phyloP scores from a whole-genome alignment of 371 early-diverging fungal genomes.

The Mortierella sp. region DNA sequence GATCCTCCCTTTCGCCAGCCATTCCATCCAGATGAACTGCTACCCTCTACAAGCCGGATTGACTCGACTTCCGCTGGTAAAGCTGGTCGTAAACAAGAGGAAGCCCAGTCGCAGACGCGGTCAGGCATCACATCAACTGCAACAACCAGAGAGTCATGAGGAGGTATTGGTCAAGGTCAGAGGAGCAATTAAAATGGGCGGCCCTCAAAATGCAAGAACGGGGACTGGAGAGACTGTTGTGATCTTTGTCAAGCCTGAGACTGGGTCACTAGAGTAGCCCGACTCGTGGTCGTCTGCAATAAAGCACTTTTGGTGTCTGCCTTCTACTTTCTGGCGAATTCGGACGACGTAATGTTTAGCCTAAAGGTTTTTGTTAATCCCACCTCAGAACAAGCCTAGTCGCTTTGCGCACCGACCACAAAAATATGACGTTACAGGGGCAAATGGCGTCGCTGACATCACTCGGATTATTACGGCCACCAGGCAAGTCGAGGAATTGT shows the following conservation, averaged over 20 bases:
- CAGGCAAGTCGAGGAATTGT: neutral
- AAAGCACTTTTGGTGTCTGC: neutral
- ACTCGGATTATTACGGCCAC: neutral
- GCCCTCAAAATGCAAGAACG: neutral
- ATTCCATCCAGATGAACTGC: constrained; percentile 52
- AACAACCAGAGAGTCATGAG: constrained; percentile 23
- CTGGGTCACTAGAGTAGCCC: constrained; percentile 24
- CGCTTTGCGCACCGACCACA: constrained; percentile 6
- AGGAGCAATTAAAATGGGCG: constrained; percentile 13
- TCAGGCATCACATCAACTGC: constrained; percentile 12
- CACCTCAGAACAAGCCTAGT: neutral
- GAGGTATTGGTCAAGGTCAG: constrained; percentile 43
- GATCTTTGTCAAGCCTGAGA: constrained; percentile 56
- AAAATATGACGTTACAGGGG: constrained; percentile 7
- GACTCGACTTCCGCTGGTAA: constrained; percentile 66
- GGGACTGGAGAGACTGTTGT: constrained; percentile 29
- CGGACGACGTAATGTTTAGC: neutral
- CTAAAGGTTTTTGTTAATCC: neutral
- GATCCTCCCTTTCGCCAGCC: constrained; percentile 65
- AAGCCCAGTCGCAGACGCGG: constrained; percentile 18
- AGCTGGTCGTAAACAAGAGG: constrained; percentile 57
- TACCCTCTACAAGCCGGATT: constrained; percentile 66
- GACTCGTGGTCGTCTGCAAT: neutral
- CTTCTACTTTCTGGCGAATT: neutral
- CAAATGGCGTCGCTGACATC: neutral